Evolutionary conservation across 1,284 basidiomycete species (phyloP), one percentile per base, ranked within the genome.

Genomic region (Leccinum cinnamomeum): DNA sequence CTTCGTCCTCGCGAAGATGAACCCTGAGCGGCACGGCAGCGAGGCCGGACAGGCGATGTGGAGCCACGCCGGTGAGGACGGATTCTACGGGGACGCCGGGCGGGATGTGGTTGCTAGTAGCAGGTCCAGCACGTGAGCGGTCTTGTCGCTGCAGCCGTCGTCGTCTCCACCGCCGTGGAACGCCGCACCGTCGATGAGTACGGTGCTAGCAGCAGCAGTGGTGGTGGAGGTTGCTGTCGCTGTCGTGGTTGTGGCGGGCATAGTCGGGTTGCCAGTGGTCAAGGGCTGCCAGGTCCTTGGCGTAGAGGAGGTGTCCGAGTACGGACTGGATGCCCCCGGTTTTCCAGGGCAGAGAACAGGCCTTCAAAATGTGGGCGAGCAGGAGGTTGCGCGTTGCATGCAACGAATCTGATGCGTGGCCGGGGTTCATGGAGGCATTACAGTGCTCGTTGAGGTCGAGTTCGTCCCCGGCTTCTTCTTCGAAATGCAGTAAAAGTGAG

Each of bases 361-460:
- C 65, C 39, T 57, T 69, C 56, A 67, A 33, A 53, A 74, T 70
- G 8, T 65, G 70, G 18, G 67, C 64, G 12, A 72, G 63, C 10
- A 69, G 51, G 30, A 74, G 55, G 20, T 65, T 63, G 33, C 68
- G 70, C 14, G 64, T 39, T 46, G 63, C 67, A 39, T 63, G 67
- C 33, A 61, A 55, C n/a, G 65, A 57, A 23, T 69, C 64, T 7
- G 69, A 57, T 35, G 46, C 12, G 39, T 37, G 0, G 7, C 58
- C 46, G 46, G 44, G 53, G 39, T 53, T 64, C 56, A 67, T 50
- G n/a, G 63, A 63, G 7, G 57, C 37, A 56, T 41, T 59, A 53
- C 73, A 73, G 53, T 65, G 59, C 55, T 67, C 65, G 8, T 73
- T 70, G 18, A 73, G 65, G 53, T 75, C 72, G 28, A 67, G 61